Evolutionary conservation across 345 rosid species (phyloP), one percentile per base, ranked within the genome.

Genomic region (Lumnitzera littorea): DNA sequence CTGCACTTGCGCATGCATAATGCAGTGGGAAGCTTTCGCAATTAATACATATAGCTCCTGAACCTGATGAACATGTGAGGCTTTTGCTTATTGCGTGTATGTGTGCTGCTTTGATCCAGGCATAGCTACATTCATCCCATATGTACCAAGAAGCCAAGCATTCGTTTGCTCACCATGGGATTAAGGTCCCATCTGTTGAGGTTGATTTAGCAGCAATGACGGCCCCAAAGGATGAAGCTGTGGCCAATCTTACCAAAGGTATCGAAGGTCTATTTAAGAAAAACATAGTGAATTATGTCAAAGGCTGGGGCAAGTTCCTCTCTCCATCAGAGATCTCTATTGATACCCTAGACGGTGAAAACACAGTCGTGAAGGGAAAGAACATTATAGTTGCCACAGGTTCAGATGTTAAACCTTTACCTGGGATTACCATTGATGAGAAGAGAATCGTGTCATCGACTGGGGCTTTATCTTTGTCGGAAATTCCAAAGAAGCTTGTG

Each of bases 181-280:
- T 95, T 58, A 91, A 84, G 75, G 65, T 91, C 49, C 78, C 99
- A 43, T 83, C 91, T 24, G 92, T 95, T 51, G 99, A 91, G 82
- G 75, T 95, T 55, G 99, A 95, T 76, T 87, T 91, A 65, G 87
- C 97, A 12, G 88, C 97, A 62, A 95, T 95, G 99, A 67, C 91
- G 92, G 81, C 74, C 55, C 99, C 91, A 72, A 95, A 95, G 71
- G 97, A 95, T 78, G 91, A 86, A 70, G 99, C 96, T n/a, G 99
- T 95, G 15, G 52, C 80, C 55, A 76, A 72, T 71, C 95, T 95
- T 60, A 95, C 98, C 8, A 76, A 81, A 57, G 99, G 99, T 65
- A 72, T 95, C n/a, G 99, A 88, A 80, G 97, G 99, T 55, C 77
- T 95, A 51, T 95, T 95, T 80, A 95, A 91, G 89, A 95, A 95